phyloP scores from a whole-genome alignment of 2,329 filamentous ascomycete species.

The Celoporthe dispersa region DNA sequence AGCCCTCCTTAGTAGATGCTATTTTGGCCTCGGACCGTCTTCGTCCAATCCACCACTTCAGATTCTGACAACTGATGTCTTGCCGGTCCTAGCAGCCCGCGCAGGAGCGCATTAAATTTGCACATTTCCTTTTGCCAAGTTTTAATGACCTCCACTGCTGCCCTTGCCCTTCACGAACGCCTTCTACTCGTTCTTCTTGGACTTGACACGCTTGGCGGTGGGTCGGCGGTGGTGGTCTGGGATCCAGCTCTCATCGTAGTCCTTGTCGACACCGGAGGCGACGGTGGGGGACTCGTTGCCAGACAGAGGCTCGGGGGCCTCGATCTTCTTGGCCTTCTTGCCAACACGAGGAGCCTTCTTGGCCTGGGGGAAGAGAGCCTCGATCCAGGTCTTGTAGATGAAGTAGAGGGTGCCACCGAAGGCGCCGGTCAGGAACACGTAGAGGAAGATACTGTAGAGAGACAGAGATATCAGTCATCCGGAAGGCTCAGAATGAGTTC shows the following conservation, averaged over 20 bases:
- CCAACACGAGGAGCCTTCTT: constrained; percentile 64
- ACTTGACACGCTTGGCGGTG: constrained; percentile 68
- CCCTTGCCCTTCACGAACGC: neutral
- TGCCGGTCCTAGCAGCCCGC: neutral
- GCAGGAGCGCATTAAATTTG: constrained; percentile 2
- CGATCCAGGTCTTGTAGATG: constrained; percentile 98
- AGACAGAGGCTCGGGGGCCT: constrained; percentile 62
- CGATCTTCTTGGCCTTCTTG: constrained; percentile 70
- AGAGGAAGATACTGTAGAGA: constrained; percentile 83
- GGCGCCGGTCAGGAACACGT: constrained; percentile 80
- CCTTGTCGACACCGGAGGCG: constrained; percentile 69
- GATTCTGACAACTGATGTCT: neutral
- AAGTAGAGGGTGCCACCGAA: constrained; percentile 88
- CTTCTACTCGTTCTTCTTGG: constrained; percentile 40
- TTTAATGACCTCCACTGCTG: neutral
- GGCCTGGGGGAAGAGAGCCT: constrained; percentile 90
- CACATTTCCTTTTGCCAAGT: constrained; percentile 9
- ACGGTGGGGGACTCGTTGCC: constrained; percentile 73
- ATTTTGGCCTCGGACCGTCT: constrained; percentile 7
- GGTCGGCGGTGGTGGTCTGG: constrained; percentile 85
- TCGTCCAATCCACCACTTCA: neutral
- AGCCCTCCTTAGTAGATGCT: constrained; percentile 13
- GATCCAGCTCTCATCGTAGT: constrained; percentile 93
- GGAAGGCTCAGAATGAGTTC: constrained; percentile 6
- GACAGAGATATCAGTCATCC: neutral